Percentiles rank a stretch among this genome's conserved stretches.
Conservation (phyloP, 2,329 filamentous ascomycete genomes). For the Sporothrix humicola region DNA sequence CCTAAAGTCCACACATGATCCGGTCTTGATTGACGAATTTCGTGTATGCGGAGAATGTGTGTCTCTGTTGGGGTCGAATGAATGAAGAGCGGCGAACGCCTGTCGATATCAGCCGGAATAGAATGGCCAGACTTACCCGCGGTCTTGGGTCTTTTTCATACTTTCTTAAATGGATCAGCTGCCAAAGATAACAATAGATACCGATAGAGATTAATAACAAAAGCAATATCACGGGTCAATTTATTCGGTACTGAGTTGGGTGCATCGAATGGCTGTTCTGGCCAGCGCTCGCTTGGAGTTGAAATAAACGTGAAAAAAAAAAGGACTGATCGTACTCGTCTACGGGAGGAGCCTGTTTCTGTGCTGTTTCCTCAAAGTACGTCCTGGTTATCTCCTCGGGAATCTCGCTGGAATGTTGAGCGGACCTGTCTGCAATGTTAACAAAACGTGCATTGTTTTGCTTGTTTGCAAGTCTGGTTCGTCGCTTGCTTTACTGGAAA, state of each 20-base stretch:
- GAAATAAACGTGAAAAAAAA: no score
- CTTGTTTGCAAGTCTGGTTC: no score
- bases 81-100: neutral
- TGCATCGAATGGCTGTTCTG: neutral
- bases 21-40: neutral
- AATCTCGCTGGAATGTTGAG: neutral
- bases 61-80: neutral
- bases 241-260: neutral
- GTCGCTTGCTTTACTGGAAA: no score
- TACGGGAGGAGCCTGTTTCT: no score
- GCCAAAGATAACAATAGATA: neutral
- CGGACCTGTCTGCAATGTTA: no score
- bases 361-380: no score
- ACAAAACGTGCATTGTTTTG: no score
- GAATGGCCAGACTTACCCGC: conserved; percentile 16
- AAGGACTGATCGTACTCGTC: no score
- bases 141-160: neutral
- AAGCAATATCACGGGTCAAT: neutral
- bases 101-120: conserved; percentile 15
- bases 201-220: neutral
- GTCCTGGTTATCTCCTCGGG: neutral
- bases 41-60: neutral
- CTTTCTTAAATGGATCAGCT: no score
- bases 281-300: neutral
- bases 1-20: no score